A percentile compares a stretch with the other conserved stretches of the same genome.
Conservation (phyloP, 2,329 filamentous ascomycete species). For the Ascochyta koolunga region DNA sequence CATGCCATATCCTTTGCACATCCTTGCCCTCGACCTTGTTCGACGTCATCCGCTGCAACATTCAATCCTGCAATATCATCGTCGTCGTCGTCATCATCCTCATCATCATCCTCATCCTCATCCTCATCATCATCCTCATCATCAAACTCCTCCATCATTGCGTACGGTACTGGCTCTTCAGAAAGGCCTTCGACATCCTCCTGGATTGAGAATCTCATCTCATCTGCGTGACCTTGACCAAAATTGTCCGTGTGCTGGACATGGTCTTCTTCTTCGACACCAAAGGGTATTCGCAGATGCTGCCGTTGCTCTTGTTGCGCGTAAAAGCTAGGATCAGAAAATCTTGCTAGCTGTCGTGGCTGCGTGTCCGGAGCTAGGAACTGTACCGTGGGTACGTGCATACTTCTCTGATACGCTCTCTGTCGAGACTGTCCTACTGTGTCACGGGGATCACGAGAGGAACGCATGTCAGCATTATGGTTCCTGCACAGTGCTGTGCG, state of each 20-base stretch:
- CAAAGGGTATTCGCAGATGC: not conserved
- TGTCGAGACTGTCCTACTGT: not conserved
- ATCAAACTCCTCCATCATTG: not conserved
- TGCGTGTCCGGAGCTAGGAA: constrained; percentile 14
- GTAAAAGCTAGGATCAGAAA: constrained; percentile 32
- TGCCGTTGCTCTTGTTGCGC: constrained; percentile 33
- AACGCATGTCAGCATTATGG: not conserved
- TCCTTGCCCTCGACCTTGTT: constrained; percentile 3
- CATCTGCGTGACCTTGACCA: not conserved
- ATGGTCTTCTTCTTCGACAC: not conserved
- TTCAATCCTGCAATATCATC: not conserved
- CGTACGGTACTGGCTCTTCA: not conserved
- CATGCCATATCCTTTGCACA: constrained; percentile 25
- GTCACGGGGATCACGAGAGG: not conserved
- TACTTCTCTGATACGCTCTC: not conserved
- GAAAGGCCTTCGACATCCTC: not conserved
- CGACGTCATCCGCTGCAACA: constrained; percentile 4
- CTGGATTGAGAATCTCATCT: not conserved
- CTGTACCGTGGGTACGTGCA: constrained; percentile 23
- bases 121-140: not conserved
- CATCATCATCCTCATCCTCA: not conserved
- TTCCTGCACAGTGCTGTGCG: constrained; percentile 2
- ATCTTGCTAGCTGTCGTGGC: constrained; percentile 14
- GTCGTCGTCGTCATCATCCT: not conserved
- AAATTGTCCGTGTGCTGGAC: not conserved